Evolutionary conservation across 148 eudicot species (phyloP).

Genomic region (Chenopodium album): DNA sequence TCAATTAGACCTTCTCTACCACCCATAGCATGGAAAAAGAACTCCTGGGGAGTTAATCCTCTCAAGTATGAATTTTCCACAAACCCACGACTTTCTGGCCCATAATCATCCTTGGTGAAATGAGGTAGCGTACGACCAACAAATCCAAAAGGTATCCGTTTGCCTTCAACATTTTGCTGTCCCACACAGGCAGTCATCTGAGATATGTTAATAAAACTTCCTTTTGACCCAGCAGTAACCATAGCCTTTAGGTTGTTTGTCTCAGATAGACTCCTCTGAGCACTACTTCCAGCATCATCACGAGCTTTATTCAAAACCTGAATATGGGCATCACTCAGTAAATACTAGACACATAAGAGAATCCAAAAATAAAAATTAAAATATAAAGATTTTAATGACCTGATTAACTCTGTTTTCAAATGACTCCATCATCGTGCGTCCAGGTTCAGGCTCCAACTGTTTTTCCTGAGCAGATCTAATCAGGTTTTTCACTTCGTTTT

Average conservation of each 20-base stretch:
- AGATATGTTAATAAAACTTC: conserved; percentile 97
- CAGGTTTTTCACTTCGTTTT: conserved; percentile 85
- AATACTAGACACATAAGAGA: background rate
- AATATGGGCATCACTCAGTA: background rate
- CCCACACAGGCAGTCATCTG: conserved; percentile 99
- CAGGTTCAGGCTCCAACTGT: conserved; percentile 93
- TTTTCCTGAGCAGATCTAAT: conserved; percentile 76
- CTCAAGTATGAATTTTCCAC: conserved; percentile 97
- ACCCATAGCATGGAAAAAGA: conserved; percentile 99
- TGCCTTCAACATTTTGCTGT: conserved; percentile 99
- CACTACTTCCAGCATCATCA: conserved; percentile 99
- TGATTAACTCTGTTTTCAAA: conserved; percentile 98
- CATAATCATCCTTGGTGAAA: conserved; percentile 95
- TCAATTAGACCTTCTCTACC: conserved; percentile 99
- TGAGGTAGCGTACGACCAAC: conserved; percentile 92
- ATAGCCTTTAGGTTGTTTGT: conserved; percentile 98
- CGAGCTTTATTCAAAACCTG: conserved; percentile 99
- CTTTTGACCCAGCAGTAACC: conserved; percentile 99
- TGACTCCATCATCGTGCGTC: conserved; percentile 99
- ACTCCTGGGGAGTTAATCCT: conserved; percentile 96
- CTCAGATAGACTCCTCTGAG: conserved; percentile 87
- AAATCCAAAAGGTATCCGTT: conserved; percentile 95
- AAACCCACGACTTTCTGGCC: conserved; percentile 99
- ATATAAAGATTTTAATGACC: conserved; percentile 33
- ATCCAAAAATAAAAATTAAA: background rate